These are phyloP conservation scores for Psilocybe subaeruginosa DNA, from an alignment of 768 basidiomycete species.

Conservation along the genomic window DNA sequence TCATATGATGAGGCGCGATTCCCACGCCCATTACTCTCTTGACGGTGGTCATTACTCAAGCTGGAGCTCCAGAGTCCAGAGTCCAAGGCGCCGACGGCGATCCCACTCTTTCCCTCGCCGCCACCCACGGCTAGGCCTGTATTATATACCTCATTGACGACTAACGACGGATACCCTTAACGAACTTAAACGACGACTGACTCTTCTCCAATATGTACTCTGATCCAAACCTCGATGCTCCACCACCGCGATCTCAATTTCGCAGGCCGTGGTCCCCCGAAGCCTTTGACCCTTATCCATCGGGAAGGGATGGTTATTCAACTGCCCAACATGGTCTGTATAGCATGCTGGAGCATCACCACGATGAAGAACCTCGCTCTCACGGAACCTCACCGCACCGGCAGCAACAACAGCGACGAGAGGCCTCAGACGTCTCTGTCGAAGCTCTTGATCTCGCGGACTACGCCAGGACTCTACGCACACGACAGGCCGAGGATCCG, in stretches of 20 bases:
- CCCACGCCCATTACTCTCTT: constrained; percentile 16
- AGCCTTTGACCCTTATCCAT: constrained; percentile 47
- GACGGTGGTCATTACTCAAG: neutral
- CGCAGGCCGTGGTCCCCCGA: constrained; percentile 73
- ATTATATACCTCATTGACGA: constrained; percentile 7
- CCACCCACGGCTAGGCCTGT: constrained; percentile 3
- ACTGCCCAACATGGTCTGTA: neutral
- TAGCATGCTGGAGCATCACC: constrained; percentile 9
- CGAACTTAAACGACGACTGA: constrained; percentile 14
- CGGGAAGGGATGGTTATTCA: constrained; percentile 9
- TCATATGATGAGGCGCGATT: constrained; percentile 10
- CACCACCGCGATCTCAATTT: constrained; percentile 54
- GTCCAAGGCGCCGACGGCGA: constrained; percentile 7
- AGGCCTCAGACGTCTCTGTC: constrained; percentile 65
- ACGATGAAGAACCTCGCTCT: constrained; percentile 18
- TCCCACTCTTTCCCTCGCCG: constrained; percentile 1
- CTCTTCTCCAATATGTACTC: constrained; percentile 39
- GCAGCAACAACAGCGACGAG: constrained; percentile 35
- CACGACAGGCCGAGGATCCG: constrained; percentile 35
- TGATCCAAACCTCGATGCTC: constrained; percentile 47
- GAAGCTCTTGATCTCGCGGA: constrained; percentile 77
- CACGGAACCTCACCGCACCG: constrained; percentile 18
- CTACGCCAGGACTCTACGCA: constrained; percentile 56
- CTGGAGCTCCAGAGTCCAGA: neutral
- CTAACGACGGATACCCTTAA: constrained; percentile 16